These are phyloP conservation scores for Sporothrix globosa DNA, from an alignment of 2,329 filamentous ascomycete genomes.

Conservation along the genomic window DNA sequence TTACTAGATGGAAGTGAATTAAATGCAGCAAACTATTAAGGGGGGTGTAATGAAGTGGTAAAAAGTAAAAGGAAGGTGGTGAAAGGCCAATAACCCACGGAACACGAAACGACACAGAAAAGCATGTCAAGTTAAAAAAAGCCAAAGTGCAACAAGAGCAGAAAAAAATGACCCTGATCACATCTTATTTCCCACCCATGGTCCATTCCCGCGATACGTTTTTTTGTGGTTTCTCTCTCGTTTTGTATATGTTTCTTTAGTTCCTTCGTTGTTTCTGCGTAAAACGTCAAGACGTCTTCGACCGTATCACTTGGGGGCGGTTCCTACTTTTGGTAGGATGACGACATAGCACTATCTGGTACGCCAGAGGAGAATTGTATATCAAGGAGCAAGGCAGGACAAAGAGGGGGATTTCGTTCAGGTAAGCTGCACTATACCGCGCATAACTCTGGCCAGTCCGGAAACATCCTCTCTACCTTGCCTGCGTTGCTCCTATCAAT, in stretches of 20 bases:
- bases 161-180: conserved; percentile 7
- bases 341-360: neutral
- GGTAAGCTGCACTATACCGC: conserved; percentile 24
- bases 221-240: conserved; percentile 20
- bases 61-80: conserved; percentile 18
- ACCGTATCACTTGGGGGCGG: neutral
- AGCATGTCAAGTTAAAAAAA: conserved; percentile 6
- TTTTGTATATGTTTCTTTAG: conserved; percentile 19
- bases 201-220: neutral
- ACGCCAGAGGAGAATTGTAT: neutral
- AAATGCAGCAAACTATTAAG: conserved; percentile 30
- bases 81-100: conserved; percentile 18
- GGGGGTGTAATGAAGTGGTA: conserved; percentile 21
- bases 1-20: neutral
- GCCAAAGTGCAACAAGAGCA: conserved; percentile 26
- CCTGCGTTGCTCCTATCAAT: conserved; percentile 20
- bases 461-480: neutral
- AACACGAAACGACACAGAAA: conserved; percentile 9
- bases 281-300: conserved; percentile 9
- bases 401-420: neutral
- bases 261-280: conserved; percentile 19
- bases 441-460: conserved; percentile 7
- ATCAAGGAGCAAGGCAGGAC: conserved; percentile 5
- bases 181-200: conserved; percentile 15
- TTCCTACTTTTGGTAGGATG: neutral